Base-by-base conservation (phyloP, 2,329 filamentous ascomycete species). In the Aspergillus calidoustus region DNA sequence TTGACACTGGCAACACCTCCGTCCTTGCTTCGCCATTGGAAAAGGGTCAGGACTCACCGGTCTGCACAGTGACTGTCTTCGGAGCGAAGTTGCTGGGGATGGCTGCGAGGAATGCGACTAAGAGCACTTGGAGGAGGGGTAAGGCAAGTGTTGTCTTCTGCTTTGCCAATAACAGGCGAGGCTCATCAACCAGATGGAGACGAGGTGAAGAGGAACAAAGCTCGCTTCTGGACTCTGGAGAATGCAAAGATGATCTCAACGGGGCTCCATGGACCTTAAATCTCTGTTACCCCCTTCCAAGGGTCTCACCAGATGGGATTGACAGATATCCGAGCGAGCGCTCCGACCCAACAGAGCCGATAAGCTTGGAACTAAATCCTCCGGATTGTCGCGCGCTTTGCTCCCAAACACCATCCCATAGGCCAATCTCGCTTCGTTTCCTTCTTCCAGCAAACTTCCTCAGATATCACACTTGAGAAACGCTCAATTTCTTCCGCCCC, bases 301-400 rank as follows among this genome's bases (percentile, higher is more conserved):
- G 25, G 48, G 47, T 46, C 38, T 48, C 25, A 23, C 8, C 8
- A 34, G 48, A 44, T 34, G 34, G 34, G 30, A 50, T 59, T 47
- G 41, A 41, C 57, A 48, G 48, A 41, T 57, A 22, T 23, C 19
- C 30, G 34, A 43, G 47, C 31, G 47, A 34, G 13, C 25, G 19
- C 22, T 13, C 22, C 15, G 25, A 48, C 22, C 43, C 49, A 54
- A 46, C 44, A 56, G 31, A 46, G 28, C 50, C 59, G 58, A 58
- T 54, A 61, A 48, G 48, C 54, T 61, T 48, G 19, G 43, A 30
- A 49, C 54, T 34, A 57, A 49, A 61, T 62, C 46, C 51, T 48
- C 56, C 49, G 49, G 25, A 61, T 63, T 67, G 61, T 69, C 67
- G 68, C 67, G 68, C 66, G 66, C 66, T 60, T 66, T 65, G 54